Base-by-base conservation (phyloP, 805 yeast genomes). In the Saturnispora kantuleensis region DNA sequence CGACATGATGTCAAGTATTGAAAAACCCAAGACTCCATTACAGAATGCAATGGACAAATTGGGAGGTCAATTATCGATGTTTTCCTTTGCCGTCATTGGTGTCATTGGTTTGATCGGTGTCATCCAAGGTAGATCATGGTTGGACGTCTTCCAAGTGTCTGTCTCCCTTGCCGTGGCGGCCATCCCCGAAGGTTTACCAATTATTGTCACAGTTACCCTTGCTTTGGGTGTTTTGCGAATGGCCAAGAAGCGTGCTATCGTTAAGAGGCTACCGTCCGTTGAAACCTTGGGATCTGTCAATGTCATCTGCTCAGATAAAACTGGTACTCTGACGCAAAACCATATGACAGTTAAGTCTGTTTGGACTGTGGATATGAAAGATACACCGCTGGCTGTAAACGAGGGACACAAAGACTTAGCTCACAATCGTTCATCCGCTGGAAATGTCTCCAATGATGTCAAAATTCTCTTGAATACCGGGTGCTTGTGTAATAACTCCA, bases 131-230 rank as follows among this genome's bases (percentile, higher is more conserved):
- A 82, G 95, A 50, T 74, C 84, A 9, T 89, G 97, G 96, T 73
- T 93, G 47, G 97, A 93, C 51, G 93, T 94, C 97, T 90, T 93
- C 66, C 96, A 90, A 63, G 88, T 93, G 47, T 86, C 96, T 1
- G 99, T 93, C 9, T 88, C 97, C 1, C 71, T 93, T 50, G 99
- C 98, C 3, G 99, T 93, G 15, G 99, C 99, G 41, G 98, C 98
- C 3, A 93, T 93, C 55, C 99, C 99, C 5, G 99, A 93, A 65
- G 99, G 99, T 44, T 74, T 93, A 53, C 98, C 99, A 0, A 93
- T 93, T 56, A 93, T 93, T 61, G 98, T 93, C 35, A 90, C 99
- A 5, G 98, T 93, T 9, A 93, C 98, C 0, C 70, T 93, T 50
- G 99, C 98, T 0, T 70, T 93, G 17, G 98, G 98, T 41, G 98